Evolutionary conservation across 2,329 filamentous ascomycete genomes (phyloP).

Genomic region (Zalaria obscura): DNA sequence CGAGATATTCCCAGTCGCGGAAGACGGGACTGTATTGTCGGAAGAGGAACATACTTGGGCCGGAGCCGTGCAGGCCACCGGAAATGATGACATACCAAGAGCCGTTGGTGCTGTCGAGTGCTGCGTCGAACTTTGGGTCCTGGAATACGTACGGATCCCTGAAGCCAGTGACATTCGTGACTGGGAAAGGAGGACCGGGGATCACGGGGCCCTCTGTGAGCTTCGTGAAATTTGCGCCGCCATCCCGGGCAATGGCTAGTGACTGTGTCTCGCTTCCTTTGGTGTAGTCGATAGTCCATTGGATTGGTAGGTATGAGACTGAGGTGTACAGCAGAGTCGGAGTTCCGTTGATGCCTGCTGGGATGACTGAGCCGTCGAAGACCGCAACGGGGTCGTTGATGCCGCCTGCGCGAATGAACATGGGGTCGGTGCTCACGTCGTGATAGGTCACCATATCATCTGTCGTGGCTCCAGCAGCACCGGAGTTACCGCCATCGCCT

Average conservation of each 20-base stretch:
- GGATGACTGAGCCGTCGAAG: conserved; percentile 32
- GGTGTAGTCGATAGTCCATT: conserved; percentile 32
- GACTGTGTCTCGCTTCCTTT: conserved; percentile 32
- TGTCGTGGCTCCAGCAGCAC: conserved; percentile 21
- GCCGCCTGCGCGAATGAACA: conserved; percentile 19
- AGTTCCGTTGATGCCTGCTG: conserved; percentile 26
- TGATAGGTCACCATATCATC: conserved; percentile 28
- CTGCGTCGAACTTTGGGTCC: conserved; percentile 20
- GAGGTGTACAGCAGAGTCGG: conserved; percentile 32
- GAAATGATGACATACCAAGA: conserved; percentile 27
- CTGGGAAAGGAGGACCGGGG: conserved; percentile 23
- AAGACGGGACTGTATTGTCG: conserved; percentile 23
- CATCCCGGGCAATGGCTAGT: conserved; percentile 27
- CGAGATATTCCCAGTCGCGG: conserved; percentile 23
- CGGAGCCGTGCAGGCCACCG: conserved; percentile 24
- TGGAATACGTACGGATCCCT: conserved; percentile 30
- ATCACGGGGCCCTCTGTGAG: conserved; percentile 23
- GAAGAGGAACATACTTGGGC: conserved; percentile 27
- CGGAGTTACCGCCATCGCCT: conserved; percentile 6
- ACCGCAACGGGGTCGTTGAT: conserved; percentile 32
- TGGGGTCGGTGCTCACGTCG: conserved; percentile 22
- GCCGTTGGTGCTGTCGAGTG: conserved; percentile 19
- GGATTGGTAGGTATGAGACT: conserved; percentile 29
- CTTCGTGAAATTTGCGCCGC: conserved; percentile 26
- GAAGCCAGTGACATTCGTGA: conserved; percentile 28